Evolutionary conservation across 1,284 basidiomycete genomes (phyloP), one percentile per base, ranked within the genome.

Genomic region (Puccinia sorghi): DNA sequence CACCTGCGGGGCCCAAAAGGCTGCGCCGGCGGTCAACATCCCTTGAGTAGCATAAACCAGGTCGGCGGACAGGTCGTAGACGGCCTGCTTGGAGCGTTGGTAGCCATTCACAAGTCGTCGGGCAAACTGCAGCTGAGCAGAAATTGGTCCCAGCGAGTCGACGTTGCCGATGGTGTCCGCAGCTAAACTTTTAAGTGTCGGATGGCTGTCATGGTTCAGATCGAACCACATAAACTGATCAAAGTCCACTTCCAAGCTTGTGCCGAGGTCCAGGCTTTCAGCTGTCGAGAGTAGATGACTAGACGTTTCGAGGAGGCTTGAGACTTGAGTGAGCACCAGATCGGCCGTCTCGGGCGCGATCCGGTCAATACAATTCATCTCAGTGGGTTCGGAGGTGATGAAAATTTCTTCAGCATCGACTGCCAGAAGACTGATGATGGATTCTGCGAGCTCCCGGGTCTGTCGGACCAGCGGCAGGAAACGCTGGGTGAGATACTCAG

Each of bases 221-320:
- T 61, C 64, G 27, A 70, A 41, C 75, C 75, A 77, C 25, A 77
- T 32, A 56, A 77, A 77, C 41, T 41, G 66, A 46, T 77, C 75
- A 11, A 77, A 37, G 25, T 77, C 75, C 13, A 77, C 56, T 27
- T 77, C 64, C 39, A 77, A 46, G 17, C 54, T 77, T 6, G 41
- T 27, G 8, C n/a, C 37, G 3, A 77, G 12, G 37, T 77, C 57
- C 17, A 77, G 43, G 25, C 13, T 61, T 43, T 77, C 75, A 3
- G 66, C 12, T 4, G 12, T 77, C 57, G 75, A 13, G 12, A 77
- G 37, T 17, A 77, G 54, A 15, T 37, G 41, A 3, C 75, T 66
- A 17, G 27, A n/a, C 1, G 56, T n/a, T 22, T 77, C 75, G 37
- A 77, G 70, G 17, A 77, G 48, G 2, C 27, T 32, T n/a, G 27